phyloP scores from a whole-genome alignment of 2,329 filamentous ascomycete species.

The Massarina eburnea region DNA sequence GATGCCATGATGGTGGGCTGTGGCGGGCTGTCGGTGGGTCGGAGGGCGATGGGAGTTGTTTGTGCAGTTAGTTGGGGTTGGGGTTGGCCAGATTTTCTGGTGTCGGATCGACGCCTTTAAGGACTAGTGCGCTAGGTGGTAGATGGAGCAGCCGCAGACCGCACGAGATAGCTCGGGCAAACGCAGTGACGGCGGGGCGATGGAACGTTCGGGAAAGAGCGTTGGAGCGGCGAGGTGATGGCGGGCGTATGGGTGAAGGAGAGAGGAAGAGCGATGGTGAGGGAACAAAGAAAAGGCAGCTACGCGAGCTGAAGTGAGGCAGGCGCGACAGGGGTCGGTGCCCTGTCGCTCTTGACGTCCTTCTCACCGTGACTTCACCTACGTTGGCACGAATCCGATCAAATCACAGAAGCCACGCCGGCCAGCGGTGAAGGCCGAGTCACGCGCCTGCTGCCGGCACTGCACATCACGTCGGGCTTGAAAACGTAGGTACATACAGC shows the following conservation, averaged over 20 bases:
- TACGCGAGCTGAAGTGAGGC: conserved; percentile 16
- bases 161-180: too few relatives aligned
- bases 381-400: too few relatives aligned
- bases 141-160: too few relatives aligned
- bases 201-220: not conserved
- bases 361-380: conserved; percentile 1
- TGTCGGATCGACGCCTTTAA: conserved; percentile 26
- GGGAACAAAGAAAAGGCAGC: conserved; percentile 11
- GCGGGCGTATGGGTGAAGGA: conserved; percentile 2
- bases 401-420: too few relatives aligned
- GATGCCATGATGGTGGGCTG: conserved; percentile 43
- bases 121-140: not conserved
- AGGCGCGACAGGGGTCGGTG: conserved; percentile 6
- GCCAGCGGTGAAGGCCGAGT: too few relatives aligned
- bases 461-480: too few relatives aligned
- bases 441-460: too few relatives aligned
- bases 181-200: not conserved
- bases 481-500: too few relatives aligned
- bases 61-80: conserved; percentile 22
- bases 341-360: not conserved
- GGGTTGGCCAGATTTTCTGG: conserved; percentile 31
- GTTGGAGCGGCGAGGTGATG: conserved; percentile 3
- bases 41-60: conserved; percentile 19
- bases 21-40: conserved; percentile 23
- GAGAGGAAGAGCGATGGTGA: conserved; percentile 6